These are phyloP conservation scores for Lactifluus subvellereus DNA, from an alignment of 768 basidiomycete genomes.

Conservation along the genomic window DNA sequence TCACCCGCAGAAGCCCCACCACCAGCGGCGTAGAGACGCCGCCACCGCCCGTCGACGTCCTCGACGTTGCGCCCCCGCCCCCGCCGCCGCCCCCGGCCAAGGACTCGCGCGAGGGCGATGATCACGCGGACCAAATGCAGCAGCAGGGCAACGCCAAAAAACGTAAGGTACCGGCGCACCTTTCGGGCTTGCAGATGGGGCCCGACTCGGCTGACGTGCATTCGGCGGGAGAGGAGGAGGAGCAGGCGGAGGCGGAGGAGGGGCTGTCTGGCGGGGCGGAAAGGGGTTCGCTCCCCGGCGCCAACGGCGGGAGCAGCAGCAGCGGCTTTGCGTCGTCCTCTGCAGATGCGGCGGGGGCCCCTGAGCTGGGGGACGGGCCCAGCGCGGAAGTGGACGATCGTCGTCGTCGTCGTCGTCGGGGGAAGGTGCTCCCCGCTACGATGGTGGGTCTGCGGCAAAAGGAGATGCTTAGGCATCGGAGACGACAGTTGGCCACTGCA, in stretches of 20 bases:
- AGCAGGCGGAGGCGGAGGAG: slow-evolving; percentile 32
- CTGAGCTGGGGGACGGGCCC: not conserved
- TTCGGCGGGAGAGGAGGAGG: slow-evolving; percentile 21
- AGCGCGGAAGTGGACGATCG: slow-evolving; percentile 13
- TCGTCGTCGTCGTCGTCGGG: slow-evolving; percentile 33
- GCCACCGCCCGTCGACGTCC: slow-evolving; percentile 27
- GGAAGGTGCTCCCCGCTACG: slow-evolving; percentile 53
- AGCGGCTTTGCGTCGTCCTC: not conserved
- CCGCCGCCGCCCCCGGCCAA: slow-evolving; percentile 30
- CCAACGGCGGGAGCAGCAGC: too few species aligned
- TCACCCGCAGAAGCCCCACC: slow-evolving; percentile 31
- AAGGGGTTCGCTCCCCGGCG: not conserved
- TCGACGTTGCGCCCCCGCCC: slow-evolving; percentile 8
- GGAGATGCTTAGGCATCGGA: slow-evolving; percentile 61
- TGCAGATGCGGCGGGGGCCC: not conserved
- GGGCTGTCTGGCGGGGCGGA: slow-evolving; percentile 34
- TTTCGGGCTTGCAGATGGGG: slow-evolving; percentile 37
- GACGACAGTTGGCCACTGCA: slow-evolving; percentile 64
- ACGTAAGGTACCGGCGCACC: slow-evolving; percentile 74
- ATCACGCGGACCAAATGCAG: slow-evolving; percentile 61
- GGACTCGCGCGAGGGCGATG: slow-evolving; percentile 53
- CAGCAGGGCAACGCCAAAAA: slow-evolving; percentile 86
- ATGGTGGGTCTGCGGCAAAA: slow-evolving; percentile 70
- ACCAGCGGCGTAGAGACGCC: slow-evolving; percentile 9
- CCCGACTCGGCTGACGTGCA: slow-evolving; percentile 38